phyloP scores from a whole-genome alignment of 1,284 basidiomycete genomes.

The Naganishia liquefaciens region DNA sequence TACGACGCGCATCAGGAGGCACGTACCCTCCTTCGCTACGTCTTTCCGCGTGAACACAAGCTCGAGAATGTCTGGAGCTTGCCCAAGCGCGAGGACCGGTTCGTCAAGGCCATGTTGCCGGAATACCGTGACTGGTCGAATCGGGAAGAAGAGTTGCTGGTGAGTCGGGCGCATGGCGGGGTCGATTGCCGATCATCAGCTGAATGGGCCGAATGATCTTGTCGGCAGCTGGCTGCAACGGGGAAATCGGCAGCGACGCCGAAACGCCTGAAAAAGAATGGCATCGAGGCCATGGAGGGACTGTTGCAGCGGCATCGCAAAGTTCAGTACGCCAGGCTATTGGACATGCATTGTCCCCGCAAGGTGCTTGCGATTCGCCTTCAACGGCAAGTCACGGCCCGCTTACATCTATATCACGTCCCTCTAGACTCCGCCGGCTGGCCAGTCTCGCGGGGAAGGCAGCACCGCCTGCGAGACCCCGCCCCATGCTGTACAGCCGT shows the following conservation, averaged over 20 bases:
- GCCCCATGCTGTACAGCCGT: slow-evolving; percentile 5
- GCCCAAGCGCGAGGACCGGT: slow-evolving; percentile 72
- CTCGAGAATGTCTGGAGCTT: slow-evolving; percentile 64
- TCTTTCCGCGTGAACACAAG: slow-evolving; percentile 77
- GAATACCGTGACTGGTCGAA: slow-evolving; percentile 26
- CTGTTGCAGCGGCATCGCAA: slow-evolving; percentile 68
- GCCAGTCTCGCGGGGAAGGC: background rate
- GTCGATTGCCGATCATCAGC: too few species aligned
- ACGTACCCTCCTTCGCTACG: slow-evolving; percentile 55
- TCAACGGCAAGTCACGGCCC: too few species aligned
- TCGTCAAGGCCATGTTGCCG: slow-evolving; percentile 50
- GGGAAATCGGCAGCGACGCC: slow-evolving; percentile 64
- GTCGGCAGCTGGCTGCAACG: slow-evolving; percentile 22
- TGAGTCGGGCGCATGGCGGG: background rate
- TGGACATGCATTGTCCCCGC: slow-evolving; percentile 69
- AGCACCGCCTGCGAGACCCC: slow-evolving; percentile 9
- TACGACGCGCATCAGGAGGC: slow-evolving; percentile 31
- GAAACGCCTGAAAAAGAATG: slow-evolving; percentile 61
- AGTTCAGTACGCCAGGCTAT: slow-evolving; percentile 69
- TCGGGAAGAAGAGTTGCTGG: slow-evolving; percentile 16
- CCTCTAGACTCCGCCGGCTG: background rate
- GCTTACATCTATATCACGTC: too few species aligned
- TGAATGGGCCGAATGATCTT: too few species aligned
- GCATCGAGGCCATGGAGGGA: slow-evolving; percentile 62
- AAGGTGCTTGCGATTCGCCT: slow-evolving; percentile 58